Percentiles rank a stretch among this genome's conserved stretches.
Evolutionary conservation across 2,329 filamentous ascomycete genomes (phyloP).

Genomic region (Setomelanomma holmii): DNA sequence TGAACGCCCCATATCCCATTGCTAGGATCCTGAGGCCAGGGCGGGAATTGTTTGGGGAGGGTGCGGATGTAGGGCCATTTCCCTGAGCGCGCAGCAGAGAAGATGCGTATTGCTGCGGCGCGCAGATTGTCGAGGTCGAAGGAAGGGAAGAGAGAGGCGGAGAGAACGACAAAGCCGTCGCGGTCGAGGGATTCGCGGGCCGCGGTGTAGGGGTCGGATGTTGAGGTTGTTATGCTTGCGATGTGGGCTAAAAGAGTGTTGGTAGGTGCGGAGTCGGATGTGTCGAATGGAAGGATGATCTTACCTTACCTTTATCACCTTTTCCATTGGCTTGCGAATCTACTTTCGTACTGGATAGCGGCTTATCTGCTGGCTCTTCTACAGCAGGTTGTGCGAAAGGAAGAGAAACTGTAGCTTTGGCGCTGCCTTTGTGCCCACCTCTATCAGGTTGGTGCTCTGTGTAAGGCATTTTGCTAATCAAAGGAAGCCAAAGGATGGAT

Average conservation of each 20-base stretch:
- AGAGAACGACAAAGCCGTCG: constrained; percentile 80
- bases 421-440: not conserved
- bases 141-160: constrained; percentile 64
- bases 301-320: not conserved
- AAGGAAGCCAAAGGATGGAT: not conserved
- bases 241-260: not conserved
- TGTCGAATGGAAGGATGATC: not conserved
- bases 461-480: not conserved
- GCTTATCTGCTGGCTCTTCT: not conserved
- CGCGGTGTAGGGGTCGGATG: constrained; percentile 32
- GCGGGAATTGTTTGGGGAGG: constrained; percentile 88
- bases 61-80: constrained; percentile 83
- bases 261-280: not conserved
- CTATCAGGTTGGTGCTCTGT: not conserved
- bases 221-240: constrained; percentile 14
- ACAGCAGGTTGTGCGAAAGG: not conserved
- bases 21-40: constrained; percentile 70
- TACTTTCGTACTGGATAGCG: not conserved
- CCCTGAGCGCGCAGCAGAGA: constrained; percentile 69
- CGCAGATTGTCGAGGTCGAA: constrained; percentile 64
- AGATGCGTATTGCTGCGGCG: constrained; percentile 64
- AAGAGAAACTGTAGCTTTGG: not conserved
- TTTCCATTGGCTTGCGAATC: not conserved
- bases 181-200: constrained; percentile 64
- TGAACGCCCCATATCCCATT: constrained; percentile 89